A percentile compares a stretch with the other conserved stretches of the same genome.
Evolutionary conservation across 2,329 filamentous ascomycete genomes (phyloP).

Genomic region (Curvularia lunata): DNA sequence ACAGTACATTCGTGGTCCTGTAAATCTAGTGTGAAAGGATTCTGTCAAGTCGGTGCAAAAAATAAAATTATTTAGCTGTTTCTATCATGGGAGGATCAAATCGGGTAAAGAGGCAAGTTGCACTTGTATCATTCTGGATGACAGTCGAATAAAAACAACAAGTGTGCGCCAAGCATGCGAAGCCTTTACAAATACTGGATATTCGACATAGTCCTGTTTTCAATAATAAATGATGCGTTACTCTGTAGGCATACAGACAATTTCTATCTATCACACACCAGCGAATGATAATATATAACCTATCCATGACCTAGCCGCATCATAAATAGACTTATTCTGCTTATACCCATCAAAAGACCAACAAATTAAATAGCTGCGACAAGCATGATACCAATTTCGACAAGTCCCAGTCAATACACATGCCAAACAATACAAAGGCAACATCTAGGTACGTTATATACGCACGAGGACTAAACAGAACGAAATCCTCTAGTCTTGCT

Average conservation of each 20-base stretch:
- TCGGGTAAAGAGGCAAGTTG: not conserved
- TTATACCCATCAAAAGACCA: not conserved
- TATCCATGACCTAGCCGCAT: not conserved
- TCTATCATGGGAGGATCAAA: not conserved
- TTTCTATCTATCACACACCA: too few relatives aligned
- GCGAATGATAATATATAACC: not conserved
- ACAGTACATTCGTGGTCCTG: too few relatives aligned
- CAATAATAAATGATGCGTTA: too few relatives aligned
- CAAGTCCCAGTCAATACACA: not conserved
- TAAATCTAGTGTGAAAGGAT: too few relatives aligned
- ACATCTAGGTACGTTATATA: not conserved
- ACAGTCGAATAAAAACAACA: not conserved
- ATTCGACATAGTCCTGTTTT: too few relatives aligned
- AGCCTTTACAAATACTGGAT: too few relatives aligned
- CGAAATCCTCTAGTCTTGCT: not conserved
- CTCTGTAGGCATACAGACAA: too few relatives aligned
- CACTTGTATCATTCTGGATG: not conserved
- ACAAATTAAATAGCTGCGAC: not conserved
- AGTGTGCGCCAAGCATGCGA: not conserved
- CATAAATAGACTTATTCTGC: not conserved
- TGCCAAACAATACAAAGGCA: not conserved
- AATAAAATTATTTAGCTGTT: too few relatives aligned
- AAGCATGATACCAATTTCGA: not conserved
- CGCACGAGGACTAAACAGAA: not conserved
- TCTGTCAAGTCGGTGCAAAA: too few relatives aligned